Conservation (phyloP, 768 basidiomycete species). For the Daedaleopsis nitida region DNA sequence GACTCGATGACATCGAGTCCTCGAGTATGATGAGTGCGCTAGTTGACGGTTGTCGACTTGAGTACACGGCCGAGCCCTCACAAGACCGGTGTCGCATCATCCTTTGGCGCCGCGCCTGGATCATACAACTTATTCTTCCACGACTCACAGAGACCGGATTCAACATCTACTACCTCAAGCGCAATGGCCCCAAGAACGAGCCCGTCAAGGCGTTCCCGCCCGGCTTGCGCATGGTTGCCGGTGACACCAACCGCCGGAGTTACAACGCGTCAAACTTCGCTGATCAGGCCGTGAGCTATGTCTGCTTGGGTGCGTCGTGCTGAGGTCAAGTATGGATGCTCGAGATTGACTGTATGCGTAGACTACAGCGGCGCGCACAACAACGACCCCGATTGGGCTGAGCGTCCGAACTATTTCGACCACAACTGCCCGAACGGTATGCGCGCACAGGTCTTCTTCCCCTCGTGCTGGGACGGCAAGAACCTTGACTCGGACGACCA, state of each 20-base stretch:
- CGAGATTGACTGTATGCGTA: background rate
- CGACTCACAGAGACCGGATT: constrained; percentile 11
- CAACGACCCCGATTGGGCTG: constrained; percentile 21
- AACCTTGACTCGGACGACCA: constrained; percentile 41
- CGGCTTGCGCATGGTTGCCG: constrained; percentile 33
- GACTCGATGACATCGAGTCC: too few relatives aligned
- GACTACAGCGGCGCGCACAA: constrained; percentile 24
- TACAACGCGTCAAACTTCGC: constrained; percentile 34
- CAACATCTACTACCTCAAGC: constrained; percentile 29
- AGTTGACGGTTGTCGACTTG: too few relatives aligned
- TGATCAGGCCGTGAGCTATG: constrained; percentile 37
- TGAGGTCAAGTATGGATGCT: background rate
- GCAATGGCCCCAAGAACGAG: constrained; percentile 24
- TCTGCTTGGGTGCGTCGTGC: constrained; percentile 27
- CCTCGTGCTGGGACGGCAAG: constrained; percentile 41
- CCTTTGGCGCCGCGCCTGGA: background rate
- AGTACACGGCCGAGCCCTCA: too few relatives aligned
- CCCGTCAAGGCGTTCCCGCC: constrained; percentile 25
- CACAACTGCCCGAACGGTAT: constrained; percentile 30
- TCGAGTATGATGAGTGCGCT: too few relatives aligned
- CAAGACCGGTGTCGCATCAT: too few relatives aligned
- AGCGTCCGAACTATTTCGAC: constrained; percentile 18
- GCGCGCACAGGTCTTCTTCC: constrained; percentile 35
- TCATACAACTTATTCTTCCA: background rate
- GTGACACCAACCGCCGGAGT: constrained; percentile 30